Conservation (phyloP, 2,329 filamentous ascomycete genomes). For the Alternaria sp. region DNA sequence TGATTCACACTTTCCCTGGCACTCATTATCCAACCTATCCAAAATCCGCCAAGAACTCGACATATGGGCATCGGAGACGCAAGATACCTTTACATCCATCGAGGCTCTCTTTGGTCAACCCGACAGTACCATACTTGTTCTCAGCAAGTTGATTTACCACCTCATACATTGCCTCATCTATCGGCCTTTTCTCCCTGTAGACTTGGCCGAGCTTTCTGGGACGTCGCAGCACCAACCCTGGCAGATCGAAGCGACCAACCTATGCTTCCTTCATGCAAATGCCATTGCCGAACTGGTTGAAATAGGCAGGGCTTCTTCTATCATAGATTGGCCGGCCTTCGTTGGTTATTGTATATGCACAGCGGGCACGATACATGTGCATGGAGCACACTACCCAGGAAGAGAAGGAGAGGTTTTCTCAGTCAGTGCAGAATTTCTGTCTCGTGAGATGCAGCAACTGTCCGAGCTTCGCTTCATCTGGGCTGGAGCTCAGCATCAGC, state of each 20-base stretch:
- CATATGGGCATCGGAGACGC: slow-evolving; percentile 82
- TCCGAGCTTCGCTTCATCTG: slow-evolving; percentile 77
- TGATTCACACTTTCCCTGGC: slow-evolving; percentile 91
- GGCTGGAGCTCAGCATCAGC: slow-evolving; percentile 81
- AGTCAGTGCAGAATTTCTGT: slow-evolving; percentile 73
- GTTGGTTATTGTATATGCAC: slow-evolving; percentile 88
- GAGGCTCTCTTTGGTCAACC: slow-evolving; percentile 78
- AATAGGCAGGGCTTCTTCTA: slow-evolving; percentile 74
- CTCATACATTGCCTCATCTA: slow-evolving; percentile 88
- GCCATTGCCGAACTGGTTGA: slow-evolving; percentile 85
- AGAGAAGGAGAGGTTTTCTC: slow-evolving; percentile 70
- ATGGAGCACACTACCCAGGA: slow-evolving; percentile 80
- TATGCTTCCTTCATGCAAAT: slow-evolving; percentile 87
- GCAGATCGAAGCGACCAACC: slow-evolving; percentile 90
- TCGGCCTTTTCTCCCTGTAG: slow-evolving; percentile 84
- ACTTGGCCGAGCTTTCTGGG: slow-evolving; percentile 80
- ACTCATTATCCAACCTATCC: slow-evolving; percentile 82
- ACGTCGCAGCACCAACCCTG: slow-evolving; percentile 87
- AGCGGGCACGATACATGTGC: slow-evolving; percentile 86
- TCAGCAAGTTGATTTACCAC: slow-evolving; percentile 88
- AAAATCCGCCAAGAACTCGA: slow-evolving; percentile 87
- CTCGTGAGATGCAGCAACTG: slow-evolving; percentile 80
- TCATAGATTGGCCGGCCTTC: slow-evolving; percentile 85
- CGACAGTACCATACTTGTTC: slow-evolving; percentile 78
- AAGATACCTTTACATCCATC: slow-evolving; percentile 79